These are phyloP conservation scores for Alnus glutinosa DNA, from an alignment of 306 rosid species.

Conservation along the genomic window DNA sequence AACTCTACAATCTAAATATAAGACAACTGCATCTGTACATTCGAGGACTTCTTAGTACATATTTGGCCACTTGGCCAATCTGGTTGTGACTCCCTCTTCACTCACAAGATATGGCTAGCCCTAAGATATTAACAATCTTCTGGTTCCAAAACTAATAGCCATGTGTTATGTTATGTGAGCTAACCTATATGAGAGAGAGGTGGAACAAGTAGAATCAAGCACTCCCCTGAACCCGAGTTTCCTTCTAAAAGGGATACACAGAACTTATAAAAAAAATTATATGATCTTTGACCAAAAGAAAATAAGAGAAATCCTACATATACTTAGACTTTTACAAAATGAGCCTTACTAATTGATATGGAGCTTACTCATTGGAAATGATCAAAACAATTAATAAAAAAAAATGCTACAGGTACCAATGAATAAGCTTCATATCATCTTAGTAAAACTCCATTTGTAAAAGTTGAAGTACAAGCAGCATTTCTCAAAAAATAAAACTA, in stretches of 20 bases:
- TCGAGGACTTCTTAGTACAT: neutral
- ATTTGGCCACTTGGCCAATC: neutral
- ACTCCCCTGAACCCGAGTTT: neutral
- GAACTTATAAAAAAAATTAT: neutral
- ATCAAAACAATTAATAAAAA: too few relatives aligned
- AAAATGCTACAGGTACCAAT: too few relatives aligned
- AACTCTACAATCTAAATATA: neutral
- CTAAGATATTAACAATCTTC: neutral
- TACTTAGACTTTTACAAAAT: too few relatives aligned
- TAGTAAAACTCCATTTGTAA: too few relatives aligned
- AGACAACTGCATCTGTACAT: neutral
- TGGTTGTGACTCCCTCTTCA: neutral
- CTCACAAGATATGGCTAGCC: neutral
- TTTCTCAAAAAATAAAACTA: neutral
- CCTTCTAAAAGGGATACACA: neutral
- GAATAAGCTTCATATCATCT: too few relatives aligned
- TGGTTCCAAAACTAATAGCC: neutral
- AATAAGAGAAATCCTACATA: too few relatives aligned
- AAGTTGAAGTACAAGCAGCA: too few relatives aligned
- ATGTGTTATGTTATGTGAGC: neutral
- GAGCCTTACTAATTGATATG: too few relatives aligned
- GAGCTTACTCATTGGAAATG: too few relatives aligned
- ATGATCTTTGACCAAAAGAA: too few relatives aligned
- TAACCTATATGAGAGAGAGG: neutral
- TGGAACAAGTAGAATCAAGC: neutral